These are phyloP conservation scores for Fusarium chaquense DNA, from an alignment of 2,329 filamentous ascomycete genomes.

Conservation along the genomic window DNA sequence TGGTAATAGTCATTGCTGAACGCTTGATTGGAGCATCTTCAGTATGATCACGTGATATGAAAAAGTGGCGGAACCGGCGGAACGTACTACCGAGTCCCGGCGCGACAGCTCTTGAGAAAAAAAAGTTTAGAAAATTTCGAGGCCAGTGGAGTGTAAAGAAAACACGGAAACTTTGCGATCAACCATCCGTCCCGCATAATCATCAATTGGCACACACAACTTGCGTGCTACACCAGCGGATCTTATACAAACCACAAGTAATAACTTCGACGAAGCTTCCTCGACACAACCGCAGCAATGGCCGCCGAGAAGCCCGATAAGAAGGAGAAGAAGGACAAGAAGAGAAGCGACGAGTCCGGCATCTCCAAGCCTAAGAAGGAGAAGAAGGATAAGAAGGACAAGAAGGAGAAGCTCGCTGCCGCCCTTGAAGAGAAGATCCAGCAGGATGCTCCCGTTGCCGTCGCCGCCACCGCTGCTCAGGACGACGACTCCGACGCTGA, in stretches of 20 bases:
- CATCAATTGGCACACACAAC: conserved; percentile 42
- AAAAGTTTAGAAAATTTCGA: conserved; percentile 52
- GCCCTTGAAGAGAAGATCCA: conserved; percentile 75
- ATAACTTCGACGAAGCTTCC: conserved; percentile 28
- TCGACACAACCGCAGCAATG: conserved; percentile 53
- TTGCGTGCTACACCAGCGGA: conserved; percentile 17
- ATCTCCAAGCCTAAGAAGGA: conserved; percentile 69
- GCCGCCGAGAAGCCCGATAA: conserved; percentile 63
- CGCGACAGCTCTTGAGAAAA: conserved; percentile 49
- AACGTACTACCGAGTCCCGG: conserved; percentile 49
- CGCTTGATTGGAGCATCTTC: conserved; percentile 38
- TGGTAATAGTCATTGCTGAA: conserved; percentile 43
- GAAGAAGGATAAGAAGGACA: conserved; percentile 75
- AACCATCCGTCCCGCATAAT: conserved; percentile 33
- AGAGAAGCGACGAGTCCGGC: conserved; percentile 66
- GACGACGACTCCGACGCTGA: conserved; percentile 61
- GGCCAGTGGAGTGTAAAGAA: conserved; percentile 46
- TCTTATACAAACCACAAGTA: conserved; percentile 11
- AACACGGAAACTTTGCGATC: conserved; percentile 46
- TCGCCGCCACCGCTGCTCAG: conserved; percentile 53
- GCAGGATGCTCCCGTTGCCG: conserved; percentile 62
- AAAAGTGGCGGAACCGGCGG: conserved; percentile 48
- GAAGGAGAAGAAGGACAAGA: conserved; percentile 71
- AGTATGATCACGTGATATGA: conserved; percentile 20
- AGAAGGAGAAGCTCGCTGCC: conserved; percentile 78